Evolutionary conservation across 2,329 filamentous ascomycete genomes (phyloP).

Genomic region (Ascochyta lentis): DNA sequence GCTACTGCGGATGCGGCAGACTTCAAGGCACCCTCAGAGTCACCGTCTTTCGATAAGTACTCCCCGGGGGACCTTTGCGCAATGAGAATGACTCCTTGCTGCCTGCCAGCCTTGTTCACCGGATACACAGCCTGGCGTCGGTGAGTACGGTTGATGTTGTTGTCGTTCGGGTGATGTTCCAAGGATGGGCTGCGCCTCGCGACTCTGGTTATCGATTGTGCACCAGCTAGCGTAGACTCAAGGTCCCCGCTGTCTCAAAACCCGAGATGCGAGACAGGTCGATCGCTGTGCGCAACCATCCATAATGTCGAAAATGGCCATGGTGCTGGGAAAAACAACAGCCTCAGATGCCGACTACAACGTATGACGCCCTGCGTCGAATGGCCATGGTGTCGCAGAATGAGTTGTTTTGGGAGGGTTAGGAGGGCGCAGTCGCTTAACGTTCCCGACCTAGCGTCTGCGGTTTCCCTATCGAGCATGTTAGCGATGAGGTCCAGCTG

Average conservation of each 20-base stretch:
- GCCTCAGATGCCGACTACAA: slow-evolving; percentile 21
- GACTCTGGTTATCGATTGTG: slow-evolving; percentile 1
- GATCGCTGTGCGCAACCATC: slow-evolving; percentile 13
- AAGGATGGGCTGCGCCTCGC: slow-evolving; percentile 32
- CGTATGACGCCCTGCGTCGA: slow-evolving; percentile 27
- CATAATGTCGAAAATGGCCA: slow-evolving; percentile 6
- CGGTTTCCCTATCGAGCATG: slow-evolving; percentile 26
- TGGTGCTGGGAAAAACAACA: slow-evolving; percentile 3
- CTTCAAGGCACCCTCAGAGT: slow-evolving; percentile 34
- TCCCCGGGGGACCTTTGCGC: slow-evolving; percentile 30
- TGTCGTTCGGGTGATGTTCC: slow-evolving; percentile 14
- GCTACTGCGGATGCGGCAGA: slow-evolving; percentile 31
- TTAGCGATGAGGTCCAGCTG: slow-evolving; percentile 1
- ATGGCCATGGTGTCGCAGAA: slow-evolving; percentile 10
- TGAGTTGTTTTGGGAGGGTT: slow-evolving; percentile 15
- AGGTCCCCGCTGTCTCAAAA: slow-evolving; percentile 6
- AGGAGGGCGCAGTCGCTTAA: slow-evolving; percentile 23
- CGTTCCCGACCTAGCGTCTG: slow-evolving; percentile 18
- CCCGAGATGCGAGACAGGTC: slow-evolving; percentile 15
- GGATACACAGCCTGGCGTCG: slow-evolving; percentile 38
- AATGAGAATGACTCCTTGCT: slow-evolving; percentile 26
- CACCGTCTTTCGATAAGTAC: slow-evolving; percentile 35
- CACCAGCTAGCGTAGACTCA: slow-evolving; percentile 1
- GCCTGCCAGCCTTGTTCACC: slow-evolving; percentile 32
- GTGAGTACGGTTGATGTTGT: slow-evolving; percentile 20